Evolutionary conservation across 83 land plant species (phyloP).

Genomic region (Isoetes engelmannii): DNA sequence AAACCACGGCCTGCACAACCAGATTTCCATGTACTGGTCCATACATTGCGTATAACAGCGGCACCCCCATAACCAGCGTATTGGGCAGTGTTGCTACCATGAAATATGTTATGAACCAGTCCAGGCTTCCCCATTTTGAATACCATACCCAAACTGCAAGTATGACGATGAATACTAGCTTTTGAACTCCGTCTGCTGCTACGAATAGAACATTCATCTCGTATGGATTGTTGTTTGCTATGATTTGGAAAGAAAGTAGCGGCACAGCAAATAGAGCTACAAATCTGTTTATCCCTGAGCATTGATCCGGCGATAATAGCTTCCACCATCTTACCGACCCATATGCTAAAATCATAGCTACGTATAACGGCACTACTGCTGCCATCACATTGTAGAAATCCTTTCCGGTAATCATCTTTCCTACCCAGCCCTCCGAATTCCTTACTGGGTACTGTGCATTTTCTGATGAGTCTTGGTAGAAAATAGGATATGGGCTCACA

Average conservation of each 20-base stretch:
- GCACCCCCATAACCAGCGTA: slow-evolving; percentile 38
- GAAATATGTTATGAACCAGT: slow-evolving; percentile 12
- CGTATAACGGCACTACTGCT: slow-evolving; percentile 88
- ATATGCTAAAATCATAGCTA: slow-evolving; percentile 82
- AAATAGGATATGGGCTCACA: no score
- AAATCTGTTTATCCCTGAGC: slow-evolving; percentile 84
- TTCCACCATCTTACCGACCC: slow-evolving; percentile 93
- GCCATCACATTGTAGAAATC: slow-evolving; percentile 71
- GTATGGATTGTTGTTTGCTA: slow-evolving; percentile 70
- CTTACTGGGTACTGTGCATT: no score
- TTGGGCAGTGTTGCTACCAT: slow-evolving; percentile 13
- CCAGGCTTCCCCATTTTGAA: slow-evolving; percentile 1
- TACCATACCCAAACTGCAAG: background rate
- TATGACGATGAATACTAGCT: background rate
- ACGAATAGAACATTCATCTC: slow-evolving; percentile 75
- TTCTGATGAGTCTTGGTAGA: no score
- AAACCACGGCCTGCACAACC: slow-evolving; percentile 12
- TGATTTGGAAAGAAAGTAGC: slow-evolving; percentile 64
- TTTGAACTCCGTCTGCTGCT: slow-evolving; percentile 51
- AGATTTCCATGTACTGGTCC: background rate
- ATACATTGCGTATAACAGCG: slow-evolving; percentile 38
- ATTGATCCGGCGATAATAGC: slow-evolving; percentile 77
- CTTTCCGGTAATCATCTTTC: slow-evolving; percentile 39
- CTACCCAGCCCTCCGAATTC: slow-evolving; percentile 11
- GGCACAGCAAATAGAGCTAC: slow-evolving; percentile 72